Base-by-base conservation (phyloP, 202 grass and related monocot genomes). In the Zizania palustris region DNA sequence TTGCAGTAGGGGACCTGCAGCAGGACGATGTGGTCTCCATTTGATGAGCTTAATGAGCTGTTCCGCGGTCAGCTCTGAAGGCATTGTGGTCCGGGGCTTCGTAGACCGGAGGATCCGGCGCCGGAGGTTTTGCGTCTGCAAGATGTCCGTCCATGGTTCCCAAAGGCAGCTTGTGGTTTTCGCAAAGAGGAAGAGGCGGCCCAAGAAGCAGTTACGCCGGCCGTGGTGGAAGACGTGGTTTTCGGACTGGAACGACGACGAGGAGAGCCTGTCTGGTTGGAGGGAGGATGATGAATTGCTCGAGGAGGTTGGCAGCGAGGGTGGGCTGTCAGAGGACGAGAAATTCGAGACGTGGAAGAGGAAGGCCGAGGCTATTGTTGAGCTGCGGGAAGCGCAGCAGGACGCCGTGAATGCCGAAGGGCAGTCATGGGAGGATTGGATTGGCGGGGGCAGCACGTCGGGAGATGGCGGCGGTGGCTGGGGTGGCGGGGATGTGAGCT, bases 301-400 rank as follows among this genome's bases (percentile, higher is more conserved):
- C 0, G 85, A 86, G 16, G 84, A 85, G 34, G 83, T 67, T 54
- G 20, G 12, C 5, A 59, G 51, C 18, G 48, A 82, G 42, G 74
- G 86, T 49, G 80, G 78, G 12, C 61, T 80, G 63, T 71, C 85
- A 39, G 89, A 92, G 49, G 66, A 90, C 13, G 95, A 94, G 49
- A 94, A 92, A 84, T 94, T 94, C 2, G 85, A 94, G 68, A 49
- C 83, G 16, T 98, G 95, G 95, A 98, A 79, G 86, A 94, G 83
- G 41, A 92, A 85, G 33, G 91, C 95, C 0, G 91, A 97, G 89
- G 95, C 95, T 3, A 88, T 97, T 66, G 80, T 90, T 8, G 95
- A 98, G 77, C 85, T 98, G 14, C 71, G 87, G 55, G 89, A 98
- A 16, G 91, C 89, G 10, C 91, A 78, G 64, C 80, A 90, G 80